Evolutionary conservation across 1,284 basidiomycete genomes (phyloP).

Genomic region (Leccinum ponderosum): DNA sequence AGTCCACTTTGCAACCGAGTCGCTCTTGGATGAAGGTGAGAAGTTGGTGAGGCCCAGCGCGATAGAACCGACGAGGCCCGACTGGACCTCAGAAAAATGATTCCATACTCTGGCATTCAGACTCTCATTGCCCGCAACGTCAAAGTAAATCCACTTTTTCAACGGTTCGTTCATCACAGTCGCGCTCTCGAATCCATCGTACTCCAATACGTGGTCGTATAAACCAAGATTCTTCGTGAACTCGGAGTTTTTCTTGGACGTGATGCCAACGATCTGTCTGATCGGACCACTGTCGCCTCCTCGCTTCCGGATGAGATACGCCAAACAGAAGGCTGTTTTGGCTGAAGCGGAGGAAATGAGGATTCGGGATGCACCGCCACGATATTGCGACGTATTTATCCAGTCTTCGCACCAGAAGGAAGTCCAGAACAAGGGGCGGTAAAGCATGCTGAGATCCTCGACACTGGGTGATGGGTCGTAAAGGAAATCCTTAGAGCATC

Average conservation of each 20-base stretch:
- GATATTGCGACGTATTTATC: conserved; percentile 50
- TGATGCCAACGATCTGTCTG: conserved; percentile 51
- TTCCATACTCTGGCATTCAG: conserved; percentile 46
- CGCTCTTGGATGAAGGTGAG: conserved; percentile 41
- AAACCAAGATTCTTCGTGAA: conserved; percentile 54
- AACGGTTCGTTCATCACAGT: conserved; percentile 26
- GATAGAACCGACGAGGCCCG: conserved; percentile 42
- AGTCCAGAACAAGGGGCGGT: conserved; percentile 68
- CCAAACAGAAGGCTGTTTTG: conserved; percentile 66
- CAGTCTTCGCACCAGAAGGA: conserved; percentile 71
- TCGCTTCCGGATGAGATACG: conserved; percentile 47
- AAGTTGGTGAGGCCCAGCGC: conserved; percentile 56
- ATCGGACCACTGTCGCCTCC: conserved; percentile 20
- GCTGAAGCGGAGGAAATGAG: conserved; percentile 65
- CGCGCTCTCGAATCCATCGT: conserved; percentile 42
- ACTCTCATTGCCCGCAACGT: conserved; percentile 55
- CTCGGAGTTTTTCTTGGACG: conserved; percentile 51
- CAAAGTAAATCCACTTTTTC: conserved; percentile 55
- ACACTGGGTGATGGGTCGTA: conserved; percentile 44
- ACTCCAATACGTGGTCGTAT: conserved; percentile 55
- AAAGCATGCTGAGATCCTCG: conserved; percentile 67
- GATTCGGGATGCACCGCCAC: conserved; percentile 43
- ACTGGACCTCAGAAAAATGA: conserved; percentile 39
- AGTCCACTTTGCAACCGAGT: conserved; percentile 36
- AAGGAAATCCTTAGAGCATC: conserved; percentile 54